A percentile compares a stretch with the other conserved stretches of the same genome.
Evolutionary conservation across 345 rosid genomes (phyloP).

Genomic region (Hibiscus trionum): DNA sequence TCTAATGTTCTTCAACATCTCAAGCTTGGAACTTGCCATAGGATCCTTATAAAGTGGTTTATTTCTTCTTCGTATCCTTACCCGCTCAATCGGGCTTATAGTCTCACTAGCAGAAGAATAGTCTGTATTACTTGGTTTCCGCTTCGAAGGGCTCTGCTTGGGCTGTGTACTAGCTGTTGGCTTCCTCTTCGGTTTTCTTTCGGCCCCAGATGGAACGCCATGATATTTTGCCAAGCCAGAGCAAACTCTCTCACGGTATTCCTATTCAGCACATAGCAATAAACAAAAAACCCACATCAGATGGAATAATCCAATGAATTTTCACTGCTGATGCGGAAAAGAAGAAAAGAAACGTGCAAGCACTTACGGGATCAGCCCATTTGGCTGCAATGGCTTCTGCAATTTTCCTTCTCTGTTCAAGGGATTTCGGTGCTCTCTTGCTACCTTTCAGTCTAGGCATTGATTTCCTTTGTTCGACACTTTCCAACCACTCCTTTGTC

Average conservation of each 20-base stretch:
- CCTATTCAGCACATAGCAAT: conserved; percentile 29
- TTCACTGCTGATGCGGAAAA: no score
- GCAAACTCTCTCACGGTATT: conserved; percentile 70
- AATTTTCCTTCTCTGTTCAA: conserved; percentile 77
- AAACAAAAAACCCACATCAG: not conserved
- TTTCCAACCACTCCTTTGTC: conserved; percentile 67
- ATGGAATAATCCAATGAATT: not conserved
- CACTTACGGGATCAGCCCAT: conserved; percentile 91
- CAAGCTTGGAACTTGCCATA: conserved; percentile 63
- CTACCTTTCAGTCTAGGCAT: conserved; percentile 49
- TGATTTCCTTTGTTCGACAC: conserved; percentile 52
- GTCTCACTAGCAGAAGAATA: conserved; percentile 22
- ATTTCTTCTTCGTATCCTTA: conserved; percentile 39
- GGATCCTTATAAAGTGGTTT: conserved; percentile 75
- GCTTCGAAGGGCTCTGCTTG: conserved; percentile 27
- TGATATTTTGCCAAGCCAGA: conserved; percentile 65
- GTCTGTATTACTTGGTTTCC: conserved; percentile 22
- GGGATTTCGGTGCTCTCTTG: conserved; percentile 87
- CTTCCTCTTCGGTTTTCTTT: conserved; percentile 52
- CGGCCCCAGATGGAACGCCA: conserved; percentile 48
- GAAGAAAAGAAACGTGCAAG: no score
- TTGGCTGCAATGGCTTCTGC: conserved; percentile 92
- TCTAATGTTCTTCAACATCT: conserved; percentile 84
- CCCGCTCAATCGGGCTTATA: conserved; percentile 23
- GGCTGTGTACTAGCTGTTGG: conserved; percentile 32